A percentile compares a stretch with the other conserved stretches of the same genome.
phyloP scores from a whole-genome alignment of 768 basidiomycete species.

The Candolleomyces aberdarensis region DNA sequence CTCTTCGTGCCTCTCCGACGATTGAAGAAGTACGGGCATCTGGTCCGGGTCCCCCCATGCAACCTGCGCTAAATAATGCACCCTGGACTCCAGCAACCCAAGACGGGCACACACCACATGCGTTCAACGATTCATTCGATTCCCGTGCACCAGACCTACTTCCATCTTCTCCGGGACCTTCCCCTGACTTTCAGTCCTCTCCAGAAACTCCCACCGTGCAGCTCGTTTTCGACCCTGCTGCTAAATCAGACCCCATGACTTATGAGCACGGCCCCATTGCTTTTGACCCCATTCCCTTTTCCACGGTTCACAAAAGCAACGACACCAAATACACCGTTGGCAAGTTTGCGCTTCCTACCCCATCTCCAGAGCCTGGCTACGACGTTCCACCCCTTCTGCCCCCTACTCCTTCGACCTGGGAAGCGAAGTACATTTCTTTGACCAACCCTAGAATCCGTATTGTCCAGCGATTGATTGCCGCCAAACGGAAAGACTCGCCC shows the following conservation, averaged over 20 bases:
- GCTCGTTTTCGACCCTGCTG: constrained; percentile 30
- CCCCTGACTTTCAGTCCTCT: constrained; percentile 42
- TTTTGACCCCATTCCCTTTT: constrained; percentile 79
- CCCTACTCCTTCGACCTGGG: constrained; percentile 37
- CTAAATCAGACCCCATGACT: constrained; percentile 16
- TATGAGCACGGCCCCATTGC: constrained; percentile 19
- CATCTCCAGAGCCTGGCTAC: constrained; percentile 43
- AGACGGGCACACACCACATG: constrained; percentile 28
- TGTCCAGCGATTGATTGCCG: constrained; percentile 62
- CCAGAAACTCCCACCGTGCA: constrained; percentile 56
- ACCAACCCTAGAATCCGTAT: constrained; percentile 76
- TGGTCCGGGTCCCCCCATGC: constrained; percentile 15
- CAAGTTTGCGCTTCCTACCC: constrained; percentile 69
- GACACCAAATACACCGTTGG: constrained; percentile 76
- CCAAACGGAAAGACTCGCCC: constrained; percentile 55
- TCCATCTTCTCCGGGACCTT: constrained; percentile 50
- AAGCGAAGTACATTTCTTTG: constrained; percentile 47
- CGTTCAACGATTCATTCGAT: constrained; percentile 19
- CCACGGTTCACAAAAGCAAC: constrained; percentile 52
- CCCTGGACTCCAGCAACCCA: constrained; percentile 7
- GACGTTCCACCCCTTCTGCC: constrained; percentile 16
- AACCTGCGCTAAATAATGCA: constrained; percentile 3
- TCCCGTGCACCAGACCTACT: constrained; percentile 37
- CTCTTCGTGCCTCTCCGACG: constrained; percentile 10
- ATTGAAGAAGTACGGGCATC: constrained; percentile 22